A percentile compares a stretch with the other conserved stretches of the same genome.
Conservation (phyloP, 495 filamentous ascomycete species). For the Acidomyces sp. region DNA sequence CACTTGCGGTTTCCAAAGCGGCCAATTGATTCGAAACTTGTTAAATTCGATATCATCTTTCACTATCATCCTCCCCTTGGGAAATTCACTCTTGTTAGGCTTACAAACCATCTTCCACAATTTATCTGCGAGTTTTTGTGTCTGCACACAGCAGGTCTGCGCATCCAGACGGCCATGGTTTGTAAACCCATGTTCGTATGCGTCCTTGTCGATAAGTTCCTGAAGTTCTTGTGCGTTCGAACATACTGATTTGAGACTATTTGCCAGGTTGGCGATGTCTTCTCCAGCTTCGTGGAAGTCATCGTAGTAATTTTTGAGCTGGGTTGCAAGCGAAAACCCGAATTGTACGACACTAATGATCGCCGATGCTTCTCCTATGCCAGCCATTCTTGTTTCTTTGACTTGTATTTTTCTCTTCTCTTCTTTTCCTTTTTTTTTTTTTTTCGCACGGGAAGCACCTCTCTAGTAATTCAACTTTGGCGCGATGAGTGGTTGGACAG, state of each 20-base stretch:
- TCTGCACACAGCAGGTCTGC: not conserved
- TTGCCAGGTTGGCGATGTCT: conserved; percentile 4
- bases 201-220: not conserved
- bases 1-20: conserved; percentile 1
- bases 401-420: too few species aligned
- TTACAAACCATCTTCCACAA: conserved; percentile 2
- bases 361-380: not conserved
- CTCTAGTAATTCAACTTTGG: too few species aligned
- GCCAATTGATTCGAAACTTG: conserved; percentile 1
- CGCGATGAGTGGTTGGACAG: too few species aligned
- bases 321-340: conserved; percentile 3
- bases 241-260: not conserved
- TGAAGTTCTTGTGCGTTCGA: conserved; percentile 3
- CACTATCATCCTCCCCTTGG: not conserved
- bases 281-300: not conserved
- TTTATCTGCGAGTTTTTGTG: not conserved
- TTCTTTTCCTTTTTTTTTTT: too few species aligned
- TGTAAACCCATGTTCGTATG: not conserved
- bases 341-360: not conserved
- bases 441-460: too few species aligned
- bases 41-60: conserved; percentile 1
- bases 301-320: conserved; percentile 1
- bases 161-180: not conserved
- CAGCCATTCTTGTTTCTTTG: conserved; percentile 2
- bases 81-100: not conserved